Evolutionary conservation across 2,329 filamentous ascomycete species (phyloP).

Genomic region (Dactylellina drechsleri): DNA sequence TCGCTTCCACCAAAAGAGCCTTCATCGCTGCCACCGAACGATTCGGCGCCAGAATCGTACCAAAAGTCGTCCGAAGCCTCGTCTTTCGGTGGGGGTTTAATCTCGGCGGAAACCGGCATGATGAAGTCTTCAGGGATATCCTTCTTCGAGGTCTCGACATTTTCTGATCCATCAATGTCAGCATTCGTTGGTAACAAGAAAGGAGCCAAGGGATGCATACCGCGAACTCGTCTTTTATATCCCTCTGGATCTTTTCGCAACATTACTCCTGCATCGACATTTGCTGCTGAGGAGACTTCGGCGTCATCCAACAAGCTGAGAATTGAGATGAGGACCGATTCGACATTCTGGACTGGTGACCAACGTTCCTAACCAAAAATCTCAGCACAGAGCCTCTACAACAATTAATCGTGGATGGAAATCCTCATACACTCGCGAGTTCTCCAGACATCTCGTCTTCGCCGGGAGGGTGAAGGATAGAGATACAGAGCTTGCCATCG

Average conservation of each 20-base stretch:
- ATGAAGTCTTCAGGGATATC: constrained; percentile 82
- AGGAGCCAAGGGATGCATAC: constrained; percentile 8
- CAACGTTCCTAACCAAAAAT: constrained; percentile 74
- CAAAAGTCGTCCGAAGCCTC: constrained; percentile 78
- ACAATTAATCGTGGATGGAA: background rate
- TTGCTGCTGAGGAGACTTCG: constrained; percentile 91
- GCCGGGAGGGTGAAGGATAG: constrained; percentile 90
- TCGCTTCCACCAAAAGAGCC: constrained; percentile 56
- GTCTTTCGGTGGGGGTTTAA: constrained; percentile 73
- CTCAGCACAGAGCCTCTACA: constrained; percentile 13
- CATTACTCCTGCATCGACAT: constrained; percentile 90
- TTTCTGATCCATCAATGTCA: constrained; percentile 62
- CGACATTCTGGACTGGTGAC: constrained; percentile 92
- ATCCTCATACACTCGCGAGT: constrained; percentile 69
- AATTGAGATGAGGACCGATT: constrained; percentile 92
- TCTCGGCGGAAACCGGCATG: constrained; percentile 77
- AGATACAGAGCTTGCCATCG: constrained; percentile 92
- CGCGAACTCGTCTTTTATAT: constrained; percentile 70
- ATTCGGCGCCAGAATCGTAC: constrained; percentile 72
- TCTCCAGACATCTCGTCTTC: constrained; percentile 94
- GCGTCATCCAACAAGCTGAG: constrained; percentile 92
- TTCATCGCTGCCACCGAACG: constrained; percentile 52
- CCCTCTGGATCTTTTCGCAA: constrained; percentile 76
- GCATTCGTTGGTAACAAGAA: constrained; percentile 64
- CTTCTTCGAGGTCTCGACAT: constrained; percentile 77